phyloP scores from a whole-genome alignment of 257 asterid species.

The Paulownia fortunei region DNA sequence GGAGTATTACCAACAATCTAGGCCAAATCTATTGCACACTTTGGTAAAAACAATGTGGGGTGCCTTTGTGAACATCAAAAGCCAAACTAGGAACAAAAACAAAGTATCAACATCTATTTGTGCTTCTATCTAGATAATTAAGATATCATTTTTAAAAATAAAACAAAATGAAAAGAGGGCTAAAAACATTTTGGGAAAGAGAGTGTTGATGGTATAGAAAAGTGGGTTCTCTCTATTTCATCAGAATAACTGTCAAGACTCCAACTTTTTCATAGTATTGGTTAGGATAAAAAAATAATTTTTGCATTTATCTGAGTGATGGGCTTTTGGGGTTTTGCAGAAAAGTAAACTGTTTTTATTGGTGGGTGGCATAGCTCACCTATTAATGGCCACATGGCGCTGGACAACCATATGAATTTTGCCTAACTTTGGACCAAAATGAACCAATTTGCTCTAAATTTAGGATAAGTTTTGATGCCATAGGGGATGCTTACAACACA shows the following conservation, averaged over 20 bases:
- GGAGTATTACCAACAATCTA: constrained; percentile 31
- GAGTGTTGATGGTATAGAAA: neutral
- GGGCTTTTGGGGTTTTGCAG: neutral
- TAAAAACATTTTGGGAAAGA: neutral
- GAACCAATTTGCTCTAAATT: neutral
- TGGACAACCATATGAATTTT: constrained; percentile 23
- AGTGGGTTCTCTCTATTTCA: constrained; percentile 22
- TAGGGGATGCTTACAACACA: neutral
- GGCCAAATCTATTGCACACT: constrained; percentile 35
- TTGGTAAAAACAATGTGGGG: constrained; percentile 49
- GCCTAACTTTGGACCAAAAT: constrained; percentile 41
- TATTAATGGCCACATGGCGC: constrained; percentile 34
- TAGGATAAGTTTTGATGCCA: constrained; percentile 5
- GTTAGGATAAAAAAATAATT: neutral
- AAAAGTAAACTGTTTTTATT: neutral
- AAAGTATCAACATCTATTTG: constrained; percentile 13
- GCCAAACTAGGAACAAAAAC: constrained; percentile 28
- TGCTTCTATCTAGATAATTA: constrained; percentile 2
- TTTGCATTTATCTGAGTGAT: neutral
- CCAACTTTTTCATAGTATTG: neutral
- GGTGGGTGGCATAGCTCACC: constrained; percentile 69
- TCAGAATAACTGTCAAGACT: constrained; percentile 19
- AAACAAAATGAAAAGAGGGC: neutral
- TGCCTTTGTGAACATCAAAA: constrained; percentile 36
- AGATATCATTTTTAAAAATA: constrained; percentile 1